Conservation (phyloP, 257 asterid species). For the Gynochthodes officinalis region DNA sequence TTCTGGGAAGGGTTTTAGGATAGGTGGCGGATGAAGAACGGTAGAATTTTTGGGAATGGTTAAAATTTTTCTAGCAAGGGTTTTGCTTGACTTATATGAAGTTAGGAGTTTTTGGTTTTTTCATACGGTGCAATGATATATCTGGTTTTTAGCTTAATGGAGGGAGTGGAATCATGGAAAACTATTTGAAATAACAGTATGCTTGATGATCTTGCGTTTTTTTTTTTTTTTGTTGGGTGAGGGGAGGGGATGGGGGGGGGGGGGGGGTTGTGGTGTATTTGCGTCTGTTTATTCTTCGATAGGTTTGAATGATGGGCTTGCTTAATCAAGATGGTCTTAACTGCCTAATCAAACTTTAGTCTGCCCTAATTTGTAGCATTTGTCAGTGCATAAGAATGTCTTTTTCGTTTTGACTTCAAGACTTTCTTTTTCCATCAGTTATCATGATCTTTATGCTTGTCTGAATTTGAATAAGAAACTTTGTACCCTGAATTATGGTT, state of each 20-base stretch:
- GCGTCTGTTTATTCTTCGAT: not conserved
- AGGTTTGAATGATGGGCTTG: not conserved
- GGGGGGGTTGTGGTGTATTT: too few relatives aligned
- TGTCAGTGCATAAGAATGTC: too few relatives aligned
- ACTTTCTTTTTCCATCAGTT: too few relatives aligned
- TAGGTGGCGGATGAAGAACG: not conserved
- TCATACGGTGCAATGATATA: too few relatives aligned
- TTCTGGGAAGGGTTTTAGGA: not conserved
- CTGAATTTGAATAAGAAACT: too few relatives aligned
- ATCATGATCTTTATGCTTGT: too few relatives aligned
- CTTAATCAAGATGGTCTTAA: not conserved
- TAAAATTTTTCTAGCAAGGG: not conserved
- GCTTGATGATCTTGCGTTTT: not conserved
- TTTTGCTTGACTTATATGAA: not conserved
- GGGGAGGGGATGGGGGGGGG: too few relatives aligned
- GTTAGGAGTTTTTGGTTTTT: not conserved
- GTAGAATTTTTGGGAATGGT: not conserved
- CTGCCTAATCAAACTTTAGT: not conserved
- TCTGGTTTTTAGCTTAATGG: too few relatives aligned
- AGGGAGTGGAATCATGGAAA: not conserved
- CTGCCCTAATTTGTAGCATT: too few relatives aligned
- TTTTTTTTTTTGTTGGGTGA: not conserved
- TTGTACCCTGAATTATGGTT: too few relatives aligned
- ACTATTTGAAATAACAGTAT: not conserved
- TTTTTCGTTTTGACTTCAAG: too few relatives aligned